Conservation (phyloP, 306 rosid species). For the Lathyrus aphaca region DNA sequence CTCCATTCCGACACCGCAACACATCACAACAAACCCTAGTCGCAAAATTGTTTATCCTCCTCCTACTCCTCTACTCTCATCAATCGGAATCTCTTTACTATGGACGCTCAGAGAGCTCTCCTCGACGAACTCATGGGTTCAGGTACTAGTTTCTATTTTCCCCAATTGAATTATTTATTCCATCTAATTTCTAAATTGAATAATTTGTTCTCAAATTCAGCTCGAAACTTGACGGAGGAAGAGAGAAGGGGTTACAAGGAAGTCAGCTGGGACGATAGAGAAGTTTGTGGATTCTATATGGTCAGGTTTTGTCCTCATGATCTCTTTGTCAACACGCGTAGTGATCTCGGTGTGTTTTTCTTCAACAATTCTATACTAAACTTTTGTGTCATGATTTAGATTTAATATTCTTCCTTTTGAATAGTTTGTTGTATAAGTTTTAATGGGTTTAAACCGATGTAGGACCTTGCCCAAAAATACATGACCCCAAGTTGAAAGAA, state of each 20-base stretch:
- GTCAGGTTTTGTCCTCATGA: slow-evolving; percentile 98
- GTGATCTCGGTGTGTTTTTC: slow-evolving; percentile 82
- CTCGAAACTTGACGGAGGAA: slow-evolving; percentile 95
- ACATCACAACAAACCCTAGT: background rate
- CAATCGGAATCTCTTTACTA: slow-evolving; percentile 39
- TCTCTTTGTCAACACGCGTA: slow-evolving; percentile 94
- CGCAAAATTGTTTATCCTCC: background rate
- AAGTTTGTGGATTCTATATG: slow-evolving; percentile 91
- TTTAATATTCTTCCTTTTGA: too few relatives aligned
- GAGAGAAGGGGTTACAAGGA: slow-evolving; percentile 87
- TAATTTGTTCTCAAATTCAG: slow-evolving; percentile 39
- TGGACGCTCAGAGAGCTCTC: slow-evolving; percentile 99
- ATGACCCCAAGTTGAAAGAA: slow-evolving; percentile 94
- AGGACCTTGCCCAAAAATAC: slow-evolving; percentile 91
- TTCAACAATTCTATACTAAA: background rate
- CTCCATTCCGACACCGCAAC: background rate
- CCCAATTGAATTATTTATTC: background rate
- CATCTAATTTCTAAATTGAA: background rate
- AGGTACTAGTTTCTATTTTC: slow-evolving; percentile 46
- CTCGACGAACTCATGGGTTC: slow-evolving; percentile 98
- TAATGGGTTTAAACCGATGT: slow-evolving; percentile 34
- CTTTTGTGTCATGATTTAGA: too few relatives aligned
- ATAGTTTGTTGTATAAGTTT: background rate
- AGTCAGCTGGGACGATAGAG: slow-evolving; percentile 89
- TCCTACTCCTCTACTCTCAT: background rate